Base-by-base conservation (phyloP, 345 rosid genomes). In the Brassica carinata region DNA sequence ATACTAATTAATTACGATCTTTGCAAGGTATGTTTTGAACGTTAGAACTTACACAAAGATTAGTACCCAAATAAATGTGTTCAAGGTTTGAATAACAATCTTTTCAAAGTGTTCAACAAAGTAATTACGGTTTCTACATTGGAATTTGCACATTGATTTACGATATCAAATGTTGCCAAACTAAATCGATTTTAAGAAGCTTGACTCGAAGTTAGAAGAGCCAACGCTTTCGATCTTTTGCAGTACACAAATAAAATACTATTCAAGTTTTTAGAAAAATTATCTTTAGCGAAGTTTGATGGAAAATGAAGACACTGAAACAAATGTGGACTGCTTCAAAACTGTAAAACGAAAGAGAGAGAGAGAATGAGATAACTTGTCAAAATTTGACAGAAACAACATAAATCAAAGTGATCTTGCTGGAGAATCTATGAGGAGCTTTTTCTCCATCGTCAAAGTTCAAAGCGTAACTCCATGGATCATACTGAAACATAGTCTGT, bases 381-480 rank as follows among this genome's bases (percentile, higher is more conserved):
- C 79, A 77, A 58, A 81, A 78, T 66, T 87, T 76, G 58, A 87
- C 84, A 81, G 84, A 19, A 74, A 90, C 90, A 83, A 81, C 36
- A 29, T 74, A 88, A 69, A 92, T 82, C 82, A 83, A 76, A n/a
- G 79, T 63, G 55, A 74, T 66, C 6, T 40, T 74, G 34, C 72
- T 67, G 10, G 48, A 70, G 67, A 17, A 31, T 43, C 71, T 84
- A 62, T 77, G 66, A 48, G 72, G 45, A 36, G 53, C 33, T 14
- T 34, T 81, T 53, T 38, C 82, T 17, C 94, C 94, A 71, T 93
- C 95, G 67, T 93, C 98, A 71, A 93, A 91, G 78, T 93, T 90
- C 40, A 90, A 85, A 13, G 91, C 90, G 76, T 94, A 94, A 73
- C 98, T 94, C 63, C 87, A 91, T 33, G 98, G 98, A 87, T 94